These are phyloP conservation scores for Penicillium frequentans DNA, from an alignment of 2,329 filamentous ascomycete genomes.

Conservation along the genomic window DNA sequence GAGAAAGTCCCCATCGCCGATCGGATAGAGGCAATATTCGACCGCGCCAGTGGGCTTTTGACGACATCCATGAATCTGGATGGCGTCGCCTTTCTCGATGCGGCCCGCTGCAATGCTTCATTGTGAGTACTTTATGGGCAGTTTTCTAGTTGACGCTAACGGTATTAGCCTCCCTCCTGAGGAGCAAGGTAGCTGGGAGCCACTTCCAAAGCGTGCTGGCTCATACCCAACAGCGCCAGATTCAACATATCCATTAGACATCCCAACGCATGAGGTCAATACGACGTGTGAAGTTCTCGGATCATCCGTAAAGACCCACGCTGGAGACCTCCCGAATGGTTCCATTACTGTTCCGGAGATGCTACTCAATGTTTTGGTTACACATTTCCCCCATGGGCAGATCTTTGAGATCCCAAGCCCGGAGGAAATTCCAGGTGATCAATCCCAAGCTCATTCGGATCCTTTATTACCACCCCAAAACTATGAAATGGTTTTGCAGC, in stretches of 20 bases:
- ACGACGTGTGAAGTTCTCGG: conserved; percentile 22
- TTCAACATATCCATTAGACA: not conserved
- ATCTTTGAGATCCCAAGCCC: conserved; percentile 17
- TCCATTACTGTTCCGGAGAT: conserved; percentile 8
- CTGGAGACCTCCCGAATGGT: not conserved
- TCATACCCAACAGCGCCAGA: not conserved
- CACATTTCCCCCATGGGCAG: conserved; percentile 26
- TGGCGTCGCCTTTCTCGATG: conserved; percentile 36
- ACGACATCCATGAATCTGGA: conserved; percentile 44
- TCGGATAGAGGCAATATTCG: conserved; percentile 35
- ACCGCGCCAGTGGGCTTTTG: conserved; percentile 46
- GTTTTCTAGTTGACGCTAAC: not conserved
- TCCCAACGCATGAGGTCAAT: conserved; percentile 1
- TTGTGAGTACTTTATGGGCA: conserved; percentile 17
- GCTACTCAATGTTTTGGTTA: conserved; percentile 16
- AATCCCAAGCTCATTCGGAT: not conserved
- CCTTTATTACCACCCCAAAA: not conserved
- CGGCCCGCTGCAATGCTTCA: conserved; percentile 17
- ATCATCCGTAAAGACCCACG: not conserved
- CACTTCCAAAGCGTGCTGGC: conserved; percentile 7
- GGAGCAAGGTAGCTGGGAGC: conserved; percentile 24
- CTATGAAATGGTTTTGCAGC: conserved; percentile 6
- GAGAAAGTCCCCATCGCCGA: conserved; percentile 16
- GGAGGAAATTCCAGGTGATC: not conserved
- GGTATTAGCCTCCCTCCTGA: conserved; percentile 14